Evolutionary conservation across 768 basidiomycete species (phyloP).

Genomic region (Macrolepiota albuminosa): DNA sequence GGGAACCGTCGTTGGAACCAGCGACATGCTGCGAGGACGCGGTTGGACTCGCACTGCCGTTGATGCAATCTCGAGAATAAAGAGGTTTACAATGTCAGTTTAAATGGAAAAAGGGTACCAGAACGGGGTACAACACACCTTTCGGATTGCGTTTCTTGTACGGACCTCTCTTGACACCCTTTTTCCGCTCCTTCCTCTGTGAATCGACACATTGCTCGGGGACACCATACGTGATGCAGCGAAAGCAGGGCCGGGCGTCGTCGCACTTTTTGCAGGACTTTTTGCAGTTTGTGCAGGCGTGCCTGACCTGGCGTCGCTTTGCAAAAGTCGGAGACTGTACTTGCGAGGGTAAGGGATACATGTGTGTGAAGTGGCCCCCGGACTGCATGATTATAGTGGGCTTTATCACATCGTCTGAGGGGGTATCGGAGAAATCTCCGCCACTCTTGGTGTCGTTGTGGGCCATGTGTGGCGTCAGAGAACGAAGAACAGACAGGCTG

Average conservation of each 20-base stretch:
- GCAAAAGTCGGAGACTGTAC: constrained; percentile 46
- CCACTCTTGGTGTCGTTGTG: no score
- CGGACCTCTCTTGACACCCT: constrained; percentile 81
- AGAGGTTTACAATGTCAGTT: constrained; percentile 35
- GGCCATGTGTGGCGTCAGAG: no score
- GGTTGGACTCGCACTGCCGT: constrained; percentile 40
- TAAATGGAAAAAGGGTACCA: no score
- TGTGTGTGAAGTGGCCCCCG: constrained; percentile 55
- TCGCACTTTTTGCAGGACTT: constrained; percentile 92
- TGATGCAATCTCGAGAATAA: constrained; percentile 51
- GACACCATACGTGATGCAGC: constrained; percentile 89
- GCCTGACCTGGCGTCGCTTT: constrained; percentile 87
- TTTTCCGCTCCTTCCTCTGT: constrained; percentile 88
- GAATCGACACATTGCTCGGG: constrained; percentile 87
- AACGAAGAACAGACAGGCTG: no score
- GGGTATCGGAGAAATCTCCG: no score
- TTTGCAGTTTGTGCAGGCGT: constrained; percentile 87
- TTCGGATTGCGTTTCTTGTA: constrained; percentile 96
- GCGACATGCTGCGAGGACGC: constrained; percentile 30
- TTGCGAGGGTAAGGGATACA: constrained; percentile 58
- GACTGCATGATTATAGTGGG: constrained; percentile 38
- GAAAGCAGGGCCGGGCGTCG: constrained; percentile 86
- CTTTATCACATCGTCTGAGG: no score
- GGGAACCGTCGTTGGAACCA: no score
- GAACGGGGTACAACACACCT: constrained; percentile 45